Percentiles rank a stretch among this genome's conserved stretches.
Conservation (phyloP, 768 basidiomycete genomes). For the Ramaria sp. region DNA sequence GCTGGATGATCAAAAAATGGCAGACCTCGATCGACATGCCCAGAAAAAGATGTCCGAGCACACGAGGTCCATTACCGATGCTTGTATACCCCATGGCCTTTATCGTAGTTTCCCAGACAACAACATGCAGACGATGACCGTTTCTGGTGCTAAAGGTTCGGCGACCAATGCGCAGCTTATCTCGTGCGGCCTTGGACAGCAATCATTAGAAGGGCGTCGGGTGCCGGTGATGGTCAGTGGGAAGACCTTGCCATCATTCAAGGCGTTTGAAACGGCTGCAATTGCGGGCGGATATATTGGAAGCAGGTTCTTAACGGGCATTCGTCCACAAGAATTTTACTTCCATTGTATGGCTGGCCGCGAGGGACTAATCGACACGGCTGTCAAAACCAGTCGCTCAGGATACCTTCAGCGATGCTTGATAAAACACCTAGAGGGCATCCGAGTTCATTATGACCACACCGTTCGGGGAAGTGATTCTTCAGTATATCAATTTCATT, state of each 20-base stretch:
- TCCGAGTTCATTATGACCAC: constrained; percentile 95
- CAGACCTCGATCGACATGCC: constrained; percentile 87
- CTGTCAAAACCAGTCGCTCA: constrained; percentile 97
- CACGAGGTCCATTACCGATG: constrained; percentile 82
- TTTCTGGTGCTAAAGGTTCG: constrained; percentile 96
- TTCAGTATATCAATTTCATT: constrained; percentile 90
- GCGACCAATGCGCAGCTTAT: constrained; percentile 97
- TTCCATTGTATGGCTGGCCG: constrained; percentile 99
- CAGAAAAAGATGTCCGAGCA: constrained; percentile 79
- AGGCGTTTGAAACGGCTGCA: constrained; percentile 93
- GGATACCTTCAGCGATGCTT: constrained; percentile 97
- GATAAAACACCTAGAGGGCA: constrained; percentile 96
- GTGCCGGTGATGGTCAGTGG: constrained; percentile 99
- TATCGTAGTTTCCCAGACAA: constrained; percentile 94
- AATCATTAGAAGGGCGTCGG: constrained; percentile 95
- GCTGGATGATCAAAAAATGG: constrained; percentile 95
- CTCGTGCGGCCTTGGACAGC: constrained; percentile 95
- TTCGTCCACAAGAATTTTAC: constrained; percentile 98
- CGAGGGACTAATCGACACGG: constrained; percentile 97
- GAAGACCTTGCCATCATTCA: constrained; percentile 95
- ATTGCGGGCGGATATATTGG: constrained; percentile 98
- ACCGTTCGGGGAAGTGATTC: constrained; percentile 94
- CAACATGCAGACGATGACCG: constrained; percentile 99
- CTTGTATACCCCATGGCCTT: constrained; percentile 76
- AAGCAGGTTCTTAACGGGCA: constrained; percentile 96